Evolutionary conservation across 306 rosid genomes (phyloP), one percentile per base, ranked within the genome.

Genomic region (Lathyrus aphaca): DNA sequence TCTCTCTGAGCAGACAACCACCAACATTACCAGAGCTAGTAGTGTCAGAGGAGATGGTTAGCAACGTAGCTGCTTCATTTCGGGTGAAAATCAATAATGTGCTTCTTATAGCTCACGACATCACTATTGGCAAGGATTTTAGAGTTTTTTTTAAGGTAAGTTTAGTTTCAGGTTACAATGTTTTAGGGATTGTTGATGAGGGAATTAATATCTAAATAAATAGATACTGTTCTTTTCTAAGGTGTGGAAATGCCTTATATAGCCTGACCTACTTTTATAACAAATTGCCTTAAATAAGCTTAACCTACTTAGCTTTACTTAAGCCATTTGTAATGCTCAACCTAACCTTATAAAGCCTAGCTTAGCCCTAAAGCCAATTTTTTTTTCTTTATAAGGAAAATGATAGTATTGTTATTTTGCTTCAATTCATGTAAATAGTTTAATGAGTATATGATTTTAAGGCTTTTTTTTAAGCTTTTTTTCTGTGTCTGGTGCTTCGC

Each of bases 51-150:
- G 98, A 94, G 83, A 86, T 94, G 91, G 98, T 94, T 48, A 84
- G 84, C 65, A 84, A 78, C 23, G 98, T 82, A 14, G 98, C 98
- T 11, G 97, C 98, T 67, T 85, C 98, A 16, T 67, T 90, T 80
- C 98, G 98, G 27, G 98, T 83, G 30, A 94, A 88, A 82, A 81
- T 94, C 81, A 90, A 94, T 38, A 85, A 80, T 64, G 78, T 83
- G 67, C 87, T 94, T 66, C 90, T 85, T 78, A 82, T 94, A 83
- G 98, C 98, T 76, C 98, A 94, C 66, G 96, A 88, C 69, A 90
- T 94, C 82, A 85, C 98, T 70, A 80, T 94, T 61, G 98, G 98
- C 76, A 94, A 90, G 74, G 97, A 94, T 78, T 94, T 94, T 78
- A 85, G 67, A 74, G 77, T 85, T 38, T 90, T 94, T 80, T 90